Percentiles rank a stretch among this genome's conserved stretches.
Evolutionary conservation across 768 basidiomycete genomes (phyloP).

Genomic region (Kwoniella mangroviensis): DNA sequence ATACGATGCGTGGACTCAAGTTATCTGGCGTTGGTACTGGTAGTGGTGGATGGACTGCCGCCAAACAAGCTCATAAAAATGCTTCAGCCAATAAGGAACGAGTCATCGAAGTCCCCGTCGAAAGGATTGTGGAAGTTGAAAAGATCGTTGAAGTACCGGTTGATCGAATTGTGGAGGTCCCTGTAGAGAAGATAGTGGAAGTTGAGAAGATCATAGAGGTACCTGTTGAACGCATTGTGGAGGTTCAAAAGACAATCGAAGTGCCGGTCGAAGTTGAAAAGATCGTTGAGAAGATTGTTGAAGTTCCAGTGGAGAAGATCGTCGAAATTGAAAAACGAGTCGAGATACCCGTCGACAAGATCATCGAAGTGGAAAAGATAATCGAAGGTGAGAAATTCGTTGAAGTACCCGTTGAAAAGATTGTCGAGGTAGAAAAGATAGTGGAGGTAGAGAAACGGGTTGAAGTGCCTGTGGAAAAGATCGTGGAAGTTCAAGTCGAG

Average conservation of each 20-base stretch:
- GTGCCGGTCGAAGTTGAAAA: constrained; percentile 50
- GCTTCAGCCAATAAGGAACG: constrained; percentile 20
- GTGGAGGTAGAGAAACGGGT: constrained; percentile 44
- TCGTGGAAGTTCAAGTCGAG: constrained; percentile 48
- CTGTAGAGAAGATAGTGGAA: constrained; percentile 48
- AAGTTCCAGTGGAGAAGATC: constrained; percentile 45
- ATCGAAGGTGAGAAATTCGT: constrained; percentile 46
- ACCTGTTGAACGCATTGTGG: constrained; percentile 30
- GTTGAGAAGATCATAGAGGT: constrained; percentile 49
- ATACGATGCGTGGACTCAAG: constrained; percentile 30
- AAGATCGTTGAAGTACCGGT: constrained; percentile 53
- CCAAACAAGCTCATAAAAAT: constrained; percentile 34
- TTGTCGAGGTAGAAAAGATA: constrained; percentile 40
- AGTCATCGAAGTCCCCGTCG: constrained; percentile 42
- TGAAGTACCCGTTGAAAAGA: constrained; percentile 26
- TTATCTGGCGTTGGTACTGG: constrained; percentile 26
- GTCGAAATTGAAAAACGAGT: constrained; percentile 44
- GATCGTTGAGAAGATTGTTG: constrained; percentile 41
- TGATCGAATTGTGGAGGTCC: constrained; percentile 51
- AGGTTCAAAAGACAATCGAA: constrained; percentile 35
- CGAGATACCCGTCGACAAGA: constrained; percentile 41
- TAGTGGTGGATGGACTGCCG: constrained; percentile 35
- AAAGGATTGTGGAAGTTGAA: constrained; percentile 53
- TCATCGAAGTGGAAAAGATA: constrained; percentile 45
- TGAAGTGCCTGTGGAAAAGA: constrained; percentile 49